Evolutionary conservation across 2,329 filamentous ascomycete genomes (phyloP), one percentile per base, ranked within the genome.

Genomic region (Beauveria varroae): DNA sequence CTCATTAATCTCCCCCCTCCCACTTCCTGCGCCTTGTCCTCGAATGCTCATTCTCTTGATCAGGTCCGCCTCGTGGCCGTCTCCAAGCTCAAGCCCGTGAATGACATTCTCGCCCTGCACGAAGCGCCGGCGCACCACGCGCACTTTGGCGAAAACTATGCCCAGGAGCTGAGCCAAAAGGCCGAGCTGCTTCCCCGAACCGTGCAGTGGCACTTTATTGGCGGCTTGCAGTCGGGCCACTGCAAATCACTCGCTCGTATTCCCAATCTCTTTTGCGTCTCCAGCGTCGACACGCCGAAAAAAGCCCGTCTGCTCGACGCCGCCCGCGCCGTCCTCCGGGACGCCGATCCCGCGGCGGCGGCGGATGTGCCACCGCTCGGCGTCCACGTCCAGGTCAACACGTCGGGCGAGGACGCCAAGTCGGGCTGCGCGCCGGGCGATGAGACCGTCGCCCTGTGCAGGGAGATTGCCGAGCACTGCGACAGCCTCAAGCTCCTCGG

Each of bases 111-210:
- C 60, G 88, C 92, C 34, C 84, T 99, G 1, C 88, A 96, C 76
- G 80, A 83, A 68, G 74, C 79, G 0, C 79, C 81, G 1, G 73
- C 77, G 34, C 74, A 77, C 1, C 90, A 93, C 60, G 67, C 80
- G 20, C 91, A 99, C 76, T 98, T 98, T 73, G 95, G 95, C 68
- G 95, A 99, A 77, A 99, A 99, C 79, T 99, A 99, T 77, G 82
- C 89, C 4, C 90, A 93, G 75, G 95, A 99, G 75, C 83, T 99
- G 59, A 81, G 83, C 63, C 89, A 96, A 72, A 99, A 99, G 75
- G 88, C 91, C 1, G 82, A 83, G 41, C 72, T 96, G 22, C 83
- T 99, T 12, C 93, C 95, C 0, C 76, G 77, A 50, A 82, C 81
- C 40, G 89, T 99, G 66, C 82, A 83, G 68, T 99, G 95, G 95